A percentile compares a stretch with the other conserved stretches of the same genome.
Evolutionary conservation across 768 basidiomycete genomes (phyloP).

Genomic region (Suillus discolor): DNA sequence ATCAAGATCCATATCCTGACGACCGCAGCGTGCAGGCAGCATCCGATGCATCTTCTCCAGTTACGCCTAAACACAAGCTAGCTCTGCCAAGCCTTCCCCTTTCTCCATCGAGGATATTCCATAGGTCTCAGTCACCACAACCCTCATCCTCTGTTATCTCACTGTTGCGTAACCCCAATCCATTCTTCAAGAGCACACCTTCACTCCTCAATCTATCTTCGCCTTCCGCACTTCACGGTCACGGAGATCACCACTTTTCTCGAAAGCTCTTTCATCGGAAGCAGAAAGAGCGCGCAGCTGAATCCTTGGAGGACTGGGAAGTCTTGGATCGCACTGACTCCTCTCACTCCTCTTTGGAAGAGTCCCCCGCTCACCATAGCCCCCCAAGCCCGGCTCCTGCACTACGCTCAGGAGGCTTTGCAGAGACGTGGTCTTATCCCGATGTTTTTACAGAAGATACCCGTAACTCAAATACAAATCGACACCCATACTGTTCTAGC

Average conservation of each 20-base stretch:
- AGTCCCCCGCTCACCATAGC: constrained; percentile 21
- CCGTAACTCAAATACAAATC: background rate
- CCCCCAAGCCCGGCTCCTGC: constrained; percentile 23
- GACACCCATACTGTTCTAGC: constrained; percentile 3
- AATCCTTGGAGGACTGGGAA: constrained; percentile 36
- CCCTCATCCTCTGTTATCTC: constrained; percentile 38
- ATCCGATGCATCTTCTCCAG: constrained; percentile 34
- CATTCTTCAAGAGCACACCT: constrained; percentile 37
- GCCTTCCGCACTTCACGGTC: constrained; percentile 25
- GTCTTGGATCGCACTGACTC: constrained; percentile 32
- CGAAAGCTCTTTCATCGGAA: constrained; percentile 38
- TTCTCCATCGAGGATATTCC: constrained; percentile 35
- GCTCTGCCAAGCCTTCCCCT: constrained; percentile 32
- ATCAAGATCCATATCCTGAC: constrained; percentile 33
- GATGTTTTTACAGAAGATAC: background rate
- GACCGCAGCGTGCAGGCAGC: constrained; percentile 30
- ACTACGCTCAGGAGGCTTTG: background rate
- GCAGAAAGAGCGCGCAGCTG: constrained; percentile 35
- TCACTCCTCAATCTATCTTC: constrained; percentile 32
- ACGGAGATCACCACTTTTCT: constrained; percentile 31
- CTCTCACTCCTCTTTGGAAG: constrained; percentile 27
- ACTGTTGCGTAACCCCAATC: constrained; percentile 35
- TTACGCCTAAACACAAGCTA: constrained; percentile 32
- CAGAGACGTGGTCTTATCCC: constrained; percentile 4
- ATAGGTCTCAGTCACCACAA: constrained; percentile 35